A percentile compares a stretch with the other conserved stretches of the same genome.
Evolutionary conservation across 1,284 basidiomycete species (phyloP).

Genomic region (Moesziomyces antarcticus): DNA sequence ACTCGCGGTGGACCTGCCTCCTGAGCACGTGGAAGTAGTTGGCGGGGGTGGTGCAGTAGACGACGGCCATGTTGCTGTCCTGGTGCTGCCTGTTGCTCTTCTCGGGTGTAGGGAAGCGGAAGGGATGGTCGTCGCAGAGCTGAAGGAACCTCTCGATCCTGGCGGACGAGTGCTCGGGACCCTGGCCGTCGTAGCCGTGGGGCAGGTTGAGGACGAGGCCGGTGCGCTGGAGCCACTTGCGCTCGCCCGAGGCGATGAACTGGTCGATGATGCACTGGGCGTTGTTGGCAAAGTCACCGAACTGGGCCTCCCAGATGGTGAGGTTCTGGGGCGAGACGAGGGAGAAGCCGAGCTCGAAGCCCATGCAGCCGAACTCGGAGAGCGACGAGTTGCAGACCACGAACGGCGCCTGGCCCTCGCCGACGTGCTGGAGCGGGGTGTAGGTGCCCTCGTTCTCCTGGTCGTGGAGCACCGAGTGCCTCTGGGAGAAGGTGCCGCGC

Average conservation of each 20-base stretch:
- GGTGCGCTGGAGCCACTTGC: constrained; percentile 96
- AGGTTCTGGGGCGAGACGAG: constrained; percentile 93
- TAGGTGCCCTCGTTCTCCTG: constrained; percentile 92
- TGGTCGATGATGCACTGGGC: constrained; percentile 99
- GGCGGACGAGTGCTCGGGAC: constrained; percentile 97
- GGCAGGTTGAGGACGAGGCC: constrained; percentile 87
- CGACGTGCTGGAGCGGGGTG: constrained; percentile 87
- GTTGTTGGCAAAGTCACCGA: constrained; percentile 84
- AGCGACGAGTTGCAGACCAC: constrained; percentile 96
- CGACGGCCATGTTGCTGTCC: constrained; percentile 99
- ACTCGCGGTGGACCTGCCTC: constrained; percentile 67
- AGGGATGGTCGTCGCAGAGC: constrained; percentile 96
- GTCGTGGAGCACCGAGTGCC: constrained; percentile 96
- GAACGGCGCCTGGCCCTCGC: constrained; percentile 87
- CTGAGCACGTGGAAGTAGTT: constrained; percentile 68
- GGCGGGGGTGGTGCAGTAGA: constrained; percentile 80
- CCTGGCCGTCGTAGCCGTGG: constrained; percentile 98
- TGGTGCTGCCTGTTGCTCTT: constrained; percentile 96
- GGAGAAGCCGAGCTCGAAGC: constrained; percentile 98
- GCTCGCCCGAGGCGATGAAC: constrained; percentile 96
- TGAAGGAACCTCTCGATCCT: constrained; percentile 97
- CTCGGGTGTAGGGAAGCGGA: constrained; percentile 86
- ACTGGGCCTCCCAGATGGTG: constrained; percentile 98
- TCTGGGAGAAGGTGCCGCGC: constrained; percentile 99
- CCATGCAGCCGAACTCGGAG: constrained; percentile 93